Conservation (phyloP, 495 filamentous ascomycete species). For the Tuber microsphaerosporum region DNA sequence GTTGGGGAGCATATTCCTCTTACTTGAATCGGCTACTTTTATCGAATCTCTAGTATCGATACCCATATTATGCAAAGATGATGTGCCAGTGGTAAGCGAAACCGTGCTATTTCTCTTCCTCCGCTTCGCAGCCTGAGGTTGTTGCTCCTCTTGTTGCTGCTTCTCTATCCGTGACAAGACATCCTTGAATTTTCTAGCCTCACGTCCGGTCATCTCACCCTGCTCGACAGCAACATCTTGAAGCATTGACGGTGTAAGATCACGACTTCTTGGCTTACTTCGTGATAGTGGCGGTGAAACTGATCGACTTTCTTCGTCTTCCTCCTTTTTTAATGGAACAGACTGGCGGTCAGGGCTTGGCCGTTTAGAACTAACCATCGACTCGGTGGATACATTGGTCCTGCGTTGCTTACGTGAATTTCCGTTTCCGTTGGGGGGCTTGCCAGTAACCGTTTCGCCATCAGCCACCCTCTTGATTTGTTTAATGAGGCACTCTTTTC, state of each 20-base stretch:
- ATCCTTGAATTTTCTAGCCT: conserved; percentile 39
- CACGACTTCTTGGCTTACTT: conserved; percentile 38
- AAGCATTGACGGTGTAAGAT: conserved; percentile 32
- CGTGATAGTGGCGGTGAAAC: conserved; percentile 29
- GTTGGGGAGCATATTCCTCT: conserved; percentile 19
- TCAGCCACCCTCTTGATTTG: conserved; percentile 20
- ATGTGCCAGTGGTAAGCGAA: conserved; percentile 21
- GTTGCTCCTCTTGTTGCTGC: conserved; percentile 36
- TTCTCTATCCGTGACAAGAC: conserved; percentile 40
- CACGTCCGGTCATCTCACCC: conserved; percentile 36
- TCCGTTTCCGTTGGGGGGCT: conserved; percentile 27
- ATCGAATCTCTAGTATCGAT: conserved; percentile 27
- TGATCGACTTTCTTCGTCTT: conserved; percentile 46
- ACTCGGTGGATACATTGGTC: conserved; percentile 30
- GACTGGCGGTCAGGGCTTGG: conserved; percentile 24
- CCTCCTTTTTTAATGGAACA: conserved; percentile 39
- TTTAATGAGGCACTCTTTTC: conserved; percentile 28
- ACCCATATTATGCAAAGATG: conserved; percentile 8
- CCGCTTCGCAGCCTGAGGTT: conserved; percentile 28
- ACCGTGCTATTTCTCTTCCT: conserved; percentile 37
- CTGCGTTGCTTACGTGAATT: conserved; percentile 20
- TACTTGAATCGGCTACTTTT: conserved; percentile 23
- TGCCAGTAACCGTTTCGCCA: conserved; percentile 12
- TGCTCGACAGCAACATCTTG: conserved; percentile 35
- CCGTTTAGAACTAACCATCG: conserved; percentile 20